These are phyloP conservation scores for Lathyrus aphaca DNA, from an alignment of 306 rosid species.

Conservation along the genomic window DNA sequence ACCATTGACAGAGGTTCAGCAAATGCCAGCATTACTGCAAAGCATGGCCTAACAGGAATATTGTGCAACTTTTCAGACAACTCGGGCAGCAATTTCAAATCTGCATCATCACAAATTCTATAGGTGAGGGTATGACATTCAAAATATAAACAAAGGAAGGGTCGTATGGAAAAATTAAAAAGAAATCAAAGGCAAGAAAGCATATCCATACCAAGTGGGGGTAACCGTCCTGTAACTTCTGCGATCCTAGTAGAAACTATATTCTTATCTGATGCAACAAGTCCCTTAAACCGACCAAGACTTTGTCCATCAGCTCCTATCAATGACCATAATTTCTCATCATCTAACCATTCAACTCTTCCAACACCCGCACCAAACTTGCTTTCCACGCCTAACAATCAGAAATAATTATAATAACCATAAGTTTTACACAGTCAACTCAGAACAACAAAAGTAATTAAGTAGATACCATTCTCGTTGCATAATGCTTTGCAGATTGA, in stretches of 20 bases:
- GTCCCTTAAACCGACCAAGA: constrained; percentile 81
- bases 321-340: constrained; percentile 72
- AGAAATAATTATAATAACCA: neutral
- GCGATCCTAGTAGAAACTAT: constrained; percentile 68
- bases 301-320: constrained; percentile 65
- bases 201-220: constrained; percentile 79
- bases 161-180: constrained; percentile 23
- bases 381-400: constrained; percentile 73
- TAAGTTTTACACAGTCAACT: constrained; percentile 32
- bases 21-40: constrained; percentile 88
- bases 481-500: constrained; percentile 83
- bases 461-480: constrained; percentile 66
- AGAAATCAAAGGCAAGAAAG: constrained; percentile 25
- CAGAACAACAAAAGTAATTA: constrained; percentile 32
- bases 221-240: constrained; percentile 62
- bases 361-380: constrained; percentile 71
- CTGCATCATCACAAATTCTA: constrained; percentile 50
- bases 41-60: constrained; percentile 76
- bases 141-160: too few relatives aligned
- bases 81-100: constrained; percentile 65
- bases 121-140: constrained; percentile 32
- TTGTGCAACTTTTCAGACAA: constrained; percentile 62
- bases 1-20: constrained; percentile 77
- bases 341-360: constrained; percentile 74
- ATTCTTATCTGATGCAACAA: constrained; percentile 86